Evolutionary conservation across 495 filamentous ascomycete species (phyloP), one percentile per base, ranked within the genome.

Genomic region (Penicillium verhagenii): DNA sequence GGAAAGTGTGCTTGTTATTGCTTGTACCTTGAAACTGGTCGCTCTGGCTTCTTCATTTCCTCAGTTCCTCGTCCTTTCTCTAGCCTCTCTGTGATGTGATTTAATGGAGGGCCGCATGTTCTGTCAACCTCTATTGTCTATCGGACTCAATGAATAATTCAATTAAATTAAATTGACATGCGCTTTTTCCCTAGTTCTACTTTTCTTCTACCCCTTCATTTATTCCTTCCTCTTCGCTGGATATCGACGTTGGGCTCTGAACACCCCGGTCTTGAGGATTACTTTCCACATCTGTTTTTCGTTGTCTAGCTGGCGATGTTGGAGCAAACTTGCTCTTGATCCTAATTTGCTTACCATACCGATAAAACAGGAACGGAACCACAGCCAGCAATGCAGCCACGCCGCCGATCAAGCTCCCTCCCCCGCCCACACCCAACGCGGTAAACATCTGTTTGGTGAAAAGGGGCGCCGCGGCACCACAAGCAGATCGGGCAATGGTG

Each of bases 401-500:
- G 10, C 75, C 76, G 0, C 69, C 76, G 35, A 81, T 71, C 35
- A 81, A 59, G 6, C 71, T 74, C 0, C 77, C 78, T 23, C 76
- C 79, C 2, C 77, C 76, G 10, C 77, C 79, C 16, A 82, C 70
- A 2, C 79, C 79, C 58, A 94, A 71, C n/a, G 64, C 64, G 7
- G 50, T 2, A 42, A 67, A 70, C 67, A 70, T 70, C 25, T 65
- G 60, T 20, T 57, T 54, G 4, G 67, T 70, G 57, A 70, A 70
- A 33, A 70, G 61, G 4, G 67, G 67, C 19, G 65, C 59, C 1
- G 64, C 67, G 4, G 67, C 67, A 9, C 67, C 67, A 24, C 62
- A 68, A 23, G 62, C 62, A 1, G 67, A 70, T 9, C 67, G 62
- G 3, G 54, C 50, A 21, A 68, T 63, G 3, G 67, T 70, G 38